These are phyloP conservation scores for Boletus subcaerulescens DNA, from an alignment of 768 basidiomycete species.

Conservation along the genomic window DNA sequence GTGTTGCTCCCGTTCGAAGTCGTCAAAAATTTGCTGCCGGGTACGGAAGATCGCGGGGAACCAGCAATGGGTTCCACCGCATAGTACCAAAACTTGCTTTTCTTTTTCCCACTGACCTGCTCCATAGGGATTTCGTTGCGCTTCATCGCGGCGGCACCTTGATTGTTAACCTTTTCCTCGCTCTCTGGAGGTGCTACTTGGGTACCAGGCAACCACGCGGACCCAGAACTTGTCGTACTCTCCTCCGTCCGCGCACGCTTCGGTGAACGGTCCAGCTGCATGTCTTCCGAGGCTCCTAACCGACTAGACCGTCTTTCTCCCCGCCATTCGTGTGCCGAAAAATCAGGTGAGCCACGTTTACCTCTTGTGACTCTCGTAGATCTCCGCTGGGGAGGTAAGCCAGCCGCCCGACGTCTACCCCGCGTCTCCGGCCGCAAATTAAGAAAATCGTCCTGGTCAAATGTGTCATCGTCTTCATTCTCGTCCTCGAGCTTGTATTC, in stretches of 20 bases:
- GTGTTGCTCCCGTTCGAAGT: conserved; percentile 21
- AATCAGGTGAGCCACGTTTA: conserved; percentile 48
- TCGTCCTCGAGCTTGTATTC: conserved; percentile 69
- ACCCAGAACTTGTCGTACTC: conserved; percentile 55
- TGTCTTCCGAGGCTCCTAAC: conserved; percentile 54
- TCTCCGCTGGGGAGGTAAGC: conserved; percentile 41
- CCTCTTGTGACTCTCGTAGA: conserved; percentile 51
- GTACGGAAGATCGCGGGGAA: conserved; percentile 15
- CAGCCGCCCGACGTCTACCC: conserved; percentile 40
- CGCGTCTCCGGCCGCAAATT: conserved; percentile 42
- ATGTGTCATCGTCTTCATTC: conserved; percentile 59
- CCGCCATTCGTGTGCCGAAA: conserved; percentile 60
- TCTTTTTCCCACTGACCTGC: conserved; percentile 75
- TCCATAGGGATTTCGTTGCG: conserved; percentile 74
- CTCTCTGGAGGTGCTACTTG: conserved; percentile 25
- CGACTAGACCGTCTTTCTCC: conserved; percentile 73
- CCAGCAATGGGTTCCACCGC: conserved; percentile 69
- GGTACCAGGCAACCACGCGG: conserved; percentile 31
- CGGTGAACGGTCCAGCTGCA: conserved; percentile 47
- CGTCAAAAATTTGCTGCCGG: conserved; percentile 13
- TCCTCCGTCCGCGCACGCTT: conserved; percentile 82
- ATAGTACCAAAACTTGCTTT: conserved; percentile 86
- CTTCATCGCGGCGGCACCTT: conserved; percentile 65
- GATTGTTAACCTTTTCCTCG: conserved; percentile 47
- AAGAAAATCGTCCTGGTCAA: conserved; percentile 40